A percentile compares a stretch with the other conserved stretches of the same genome.
Conservation (phyloP, 106 monocot species). For the Apostasia shenzhenica region DNA sequence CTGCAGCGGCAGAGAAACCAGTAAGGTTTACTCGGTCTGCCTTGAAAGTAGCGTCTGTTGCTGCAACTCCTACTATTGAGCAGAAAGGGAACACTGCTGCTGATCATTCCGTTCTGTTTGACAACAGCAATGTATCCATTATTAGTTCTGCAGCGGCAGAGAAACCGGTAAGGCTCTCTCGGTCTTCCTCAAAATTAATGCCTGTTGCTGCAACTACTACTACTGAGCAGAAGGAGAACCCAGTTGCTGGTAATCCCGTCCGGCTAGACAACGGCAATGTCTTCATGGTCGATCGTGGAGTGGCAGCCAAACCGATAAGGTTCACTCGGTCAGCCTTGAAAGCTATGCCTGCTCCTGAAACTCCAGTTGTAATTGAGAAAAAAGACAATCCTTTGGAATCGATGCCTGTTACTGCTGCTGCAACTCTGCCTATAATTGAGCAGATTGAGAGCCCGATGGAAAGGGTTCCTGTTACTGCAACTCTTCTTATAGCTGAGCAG, state of each 20-base stretch:
- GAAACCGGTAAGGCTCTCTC: conserved; percentile 18
- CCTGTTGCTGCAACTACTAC: no score
- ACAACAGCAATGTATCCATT: neutral
- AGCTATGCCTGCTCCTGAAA: neutral
- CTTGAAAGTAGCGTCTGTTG: conserved; percentile 8
- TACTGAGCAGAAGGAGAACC: no score
- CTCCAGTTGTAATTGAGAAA: neutral
- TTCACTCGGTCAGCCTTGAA: conserved; percentile 38
- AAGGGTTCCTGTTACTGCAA: neutral
- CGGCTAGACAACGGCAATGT: neutral
- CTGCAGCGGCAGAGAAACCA: neutral
- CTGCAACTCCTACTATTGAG: neutral
- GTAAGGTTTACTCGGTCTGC: conserved; percentile 33
- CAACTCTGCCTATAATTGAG: no score
- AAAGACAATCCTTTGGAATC: no score
- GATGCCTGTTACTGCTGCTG: no score
- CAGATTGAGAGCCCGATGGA: no score
- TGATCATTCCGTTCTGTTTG: no score
- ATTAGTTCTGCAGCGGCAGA: neutral
- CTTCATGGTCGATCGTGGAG: neutral
- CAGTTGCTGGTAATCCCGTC: no score
- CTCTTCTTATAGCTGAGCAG: neutral
- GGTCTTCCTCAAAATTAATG: conserved; percentile 8
- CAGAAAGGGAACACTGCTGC: neutral
- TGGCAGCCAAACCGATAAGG: neutral